Base-by-base conservation (phyloP, 345 rosid species). In the Camelina neglecta region DNA sequence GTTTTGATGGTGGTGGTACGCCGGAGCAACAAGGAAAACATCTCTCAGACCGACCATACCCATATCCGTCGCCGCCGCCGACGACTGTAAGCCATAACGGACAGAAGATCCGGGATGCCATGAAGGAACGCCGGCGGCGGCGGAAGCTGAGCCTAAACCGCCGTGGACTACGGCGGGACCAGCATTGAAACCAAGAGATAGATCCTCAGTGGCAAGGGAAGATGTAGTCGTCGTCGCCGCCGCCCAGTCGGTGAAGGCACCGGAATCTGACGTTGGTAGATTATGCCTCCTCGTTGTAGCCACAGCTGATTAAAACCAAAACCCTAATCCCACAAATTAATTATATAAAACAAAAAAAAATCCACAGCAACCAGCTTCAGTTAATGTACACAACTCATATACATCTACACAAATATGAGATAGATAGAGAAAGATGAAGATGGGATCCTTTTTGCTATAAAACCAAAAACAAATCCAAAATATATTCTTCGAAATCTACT, bases 131-230 rank as follows among this genome's bases (percentile, higher is more conserved):
- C 84, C 75, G 57, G 82, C 71, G 61, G 84, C 75, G 41, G 67
- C 62, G 53, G 85, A 20, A 55, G 83, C 79, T 18, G 79, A 74
- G 75, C 53, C 74, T 13, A 80, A 41, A 10, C 80, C 70, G 33
- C 75, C 75, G 69, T 87, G 81, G 5, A 78, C 75, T 3, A 76
- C 71, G 48, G 88, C 11, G 68, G 93, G 87, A 24, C 87, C 93
- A 81, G 94, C 96, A 87, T 88, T 95, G 82, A 92, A 95, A 78
- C 99, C 99, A 78, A 95, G 96, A 5, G 98, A 95, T 29, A 95
- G 94, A 68, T 95, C 98, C 83, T 89, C 97, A 10, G 92, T 83
- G 49, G 87, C 86, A 16, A 88, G 91, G 45, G 90, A 80, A 41
- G 90, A 69, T 33, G 91, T 73, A 54, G 95, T 75, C 33, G 92